Base-by-base conservation (phyloP, 108 stramenopile species). In the Skeletonema costatum region DNA sequence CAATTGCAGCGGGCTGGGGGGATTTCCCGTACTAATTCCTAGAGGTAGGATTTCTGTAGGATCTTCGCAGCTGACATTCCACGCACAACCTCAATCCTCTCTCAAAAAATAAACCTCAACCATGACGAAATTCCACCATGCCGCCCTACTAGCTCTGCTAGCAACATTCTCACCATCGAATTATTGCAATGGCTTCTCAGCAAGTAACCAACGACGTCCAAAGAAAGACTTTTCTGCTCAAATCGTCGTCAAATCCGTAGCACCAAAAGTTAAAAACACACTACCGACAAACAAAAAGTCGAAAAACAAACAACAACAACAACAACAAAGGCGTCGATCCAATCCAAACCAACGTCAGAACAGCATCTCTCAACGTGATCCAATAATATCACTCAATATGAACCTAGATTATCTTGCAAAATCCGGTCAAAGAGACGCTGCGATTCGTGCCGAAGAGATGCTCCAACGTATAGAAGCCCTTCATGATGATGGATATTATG, bases 401-500 rank as follows among this genome's bases (percentile, higher is more conserved):
- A 93, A 93, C 68, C 75, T 93, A 8, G 89, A 91, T 66, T 78
- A 85, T 35, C 66, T 93, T 60, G 90, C 87, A 17, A 83, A 84
- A 44, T 75, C 73, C 17, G 63, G 62, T 16, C 89, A 88, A 65
- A 62, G 56, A n/a, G 81, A 83, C n/a, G 87, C 88, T 14, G 86
- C 87, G 0, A 56, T 65, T 11, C 80, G 85, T 31, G 90, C 90
- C 32, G 88, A 93, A 73, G 87, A 91, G 71, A 70, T 93, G 62
- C 73, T 90, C 11, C 78, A 85, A 48, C 77, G 89, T 0, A 91
- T 93, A 32, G 79, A 86, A 29, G 87, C 87, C 19, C 66, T 93
- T 14, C 80, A 91, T 74, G 51, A 68, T 17, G 88, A 89, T 67
- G 92, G 92, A 31, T 93, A 93, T 50, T 93, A 93, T 65, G 87